Evolutionary conservation across 106 monocot genomes (phyloP).

Genomic region (Agapanthus africanus): DNA sequence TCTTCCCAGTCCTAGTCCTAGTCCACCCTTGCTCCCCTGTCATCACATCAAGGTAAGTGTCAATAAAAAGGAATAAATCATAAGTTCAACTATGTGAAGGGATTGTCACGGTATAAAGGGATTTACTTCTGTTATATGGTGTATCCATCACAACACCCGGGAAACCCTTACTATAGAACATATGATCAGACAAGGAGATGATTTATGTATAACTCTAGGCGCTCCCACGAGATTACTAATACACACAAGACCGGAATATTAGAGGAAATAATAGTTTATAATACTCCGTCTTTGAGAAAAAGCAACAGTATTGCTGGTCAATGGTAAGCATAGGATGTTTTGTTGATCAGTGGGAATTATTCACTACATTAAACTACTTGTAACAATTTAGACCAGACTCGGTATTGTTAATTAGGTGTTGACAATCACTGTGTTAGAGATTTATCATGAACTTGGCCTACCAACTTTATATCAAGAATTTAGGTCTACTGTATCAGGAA

Average conservation of each 20-base stretch:
- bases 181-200: background rate
- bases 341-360: background rate
- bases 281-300: no score
- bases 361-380: background rate
- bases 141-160: background rate
- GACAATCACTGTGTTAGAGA: background rate
- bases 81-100: background rate
- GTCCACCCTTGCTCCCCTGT: no score
- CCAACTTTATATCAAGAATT: background rate
- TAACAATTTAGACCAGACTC: background rate
- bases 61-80: background rate
- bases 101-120: background rate
- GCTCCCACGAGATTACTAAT: no score
- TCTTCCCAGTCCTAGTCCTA: no score
- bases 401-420: background rate
- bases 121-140: background rate
- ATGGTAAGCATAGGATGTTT: background rate
- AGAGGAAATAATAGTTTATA: no score
- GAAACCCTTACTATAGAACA: background rate
- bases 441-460: background rate
- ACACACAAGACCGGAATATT: no score
- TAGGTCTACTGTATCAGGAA: background rate
- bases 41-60: no score
- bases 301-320: no score
- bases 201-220: background rate